Evolutionary conservation across 1,139 yeast species (phyloP).

Genomic region (Pichia sp.): DNA sequence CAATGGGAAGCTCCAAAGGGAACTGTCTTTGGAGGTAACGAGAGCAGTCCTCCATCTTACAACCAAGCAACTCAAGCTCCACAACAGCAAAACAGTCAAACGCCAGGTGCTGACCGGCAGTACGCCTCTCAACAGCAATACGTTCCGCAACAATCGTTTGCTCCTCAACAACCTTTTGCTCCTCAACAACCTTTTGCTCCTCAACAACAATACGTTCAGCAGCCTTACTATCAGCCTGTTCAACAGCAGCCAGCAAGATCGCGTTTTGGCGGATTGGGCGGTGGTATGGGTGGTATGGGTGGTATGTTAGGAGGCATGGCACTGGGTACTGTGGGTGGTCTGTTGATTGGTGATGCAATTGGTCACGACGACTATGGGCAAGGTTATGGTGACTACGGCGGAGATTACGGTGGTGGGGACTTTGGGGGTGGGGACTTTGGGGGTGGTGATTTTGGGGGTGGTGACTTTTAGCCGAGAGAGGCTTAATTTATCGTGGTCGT

Average conservation of each 20-base stretch:
- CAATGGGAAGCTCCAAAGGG: conserved; percentile 89
- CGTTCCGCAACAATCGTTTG: background rate
- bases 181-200: conserved; percentile 20
- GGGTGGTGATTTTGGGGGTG: conserved; percentile 24
- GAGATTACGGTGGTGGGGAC: conserved; percentile 14
- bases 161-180: conserved; percentile 21
- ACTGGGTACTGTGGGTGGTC: conserved; percentile 31
- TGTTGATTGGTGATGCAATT: conserved; percentile 18
- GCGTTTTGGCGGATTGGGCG: conserved; percentile 22
- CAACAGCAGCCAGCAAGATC: conserved; percentile 17
- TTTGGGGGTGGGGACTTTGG: conserved; percentile 27
- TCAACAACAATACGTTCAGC: conserved; percentile 18
- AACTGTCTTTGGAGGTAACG: conserved; percentile 35
- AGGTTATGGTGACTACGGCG: conserved; percentile 3
- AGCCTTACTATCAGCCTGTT: conserved; percentile 12
- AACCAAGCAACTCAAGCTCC: conserved; percentile 16
- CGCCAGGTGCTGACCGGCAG: conserved; percentile 17
- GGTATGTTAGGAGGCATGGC: conserved; percentile 32
- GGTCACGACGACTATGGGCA: conserved; percentile 7
- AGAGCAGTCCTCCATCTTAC: conserved; percentile 32
- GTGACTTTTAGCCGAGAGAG: background rate
- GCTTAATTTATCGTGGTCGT: too few species aligned
- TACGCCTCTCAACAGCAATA: conserved; percentile 22
- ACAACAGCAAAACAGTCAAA: conserved; percentile 17
- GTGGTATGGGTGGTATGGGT: conserved; percentile 17